phyloP scores from a whole-genome alignment of 768 basidiomycete genomes.

The Mrakia gelida region DNA sequence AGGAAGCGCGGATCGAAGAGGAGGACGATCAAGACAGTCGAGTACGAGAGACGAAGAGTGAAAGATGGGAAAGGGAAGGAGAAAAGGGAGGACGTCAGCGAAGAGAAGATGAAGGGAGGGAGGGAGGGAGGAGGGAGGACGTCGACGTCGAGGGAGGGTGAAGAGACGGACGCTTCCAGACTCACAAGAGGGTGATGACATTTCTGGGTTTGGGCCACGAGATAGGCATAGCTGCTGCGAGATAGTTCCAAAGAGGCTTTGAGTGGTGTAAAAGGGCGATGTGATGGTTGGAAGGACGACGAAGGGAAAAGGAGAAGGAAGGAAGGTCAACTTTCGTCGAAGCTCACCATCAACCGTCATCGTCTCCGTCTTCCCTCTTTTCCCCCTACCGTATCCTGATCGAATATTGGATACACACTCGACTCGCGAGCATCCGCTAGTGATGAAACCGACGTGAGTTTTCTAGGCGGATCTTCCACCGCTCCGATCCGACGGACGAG shows the following conservation, averaged over 20 bases:
- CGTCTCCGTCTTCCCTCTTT: too few relatives aligned
- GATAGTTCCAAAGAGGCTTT: neutral
- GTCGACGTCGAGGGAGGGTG: neutral
- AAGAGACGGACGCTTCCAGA: neutral
- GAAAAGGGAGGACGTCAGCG: neutral
- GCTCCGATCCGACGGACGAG: too few relatives aligned
- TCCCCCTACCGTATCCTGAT: too few relatives aligned
- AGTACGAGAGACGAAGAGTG: neutral
- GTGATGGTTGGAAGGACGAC: neutral
- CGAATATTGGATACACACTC: too few relatives aligned
- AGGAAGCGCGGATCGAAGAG: neutral
- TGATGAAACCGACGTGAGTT: too few relatives aligned
- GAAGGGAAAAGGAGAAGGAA: neutral
- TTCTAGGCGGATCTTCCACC: too few relatives aligned
- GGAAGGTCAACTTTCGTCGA: too few relatives aligned
- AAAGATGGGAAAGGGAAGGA: neutral
- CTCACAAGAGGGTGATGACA: conserved; percentile 27
- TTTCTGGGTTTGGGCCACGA: conserved; percentile 5
- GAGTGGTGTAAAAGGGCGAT: neutral
- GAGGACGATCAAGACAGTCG: neutral
- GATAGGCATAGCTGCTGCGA: conserved; percentile 20
- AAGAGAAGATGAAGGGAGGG: too few relatives aligned
- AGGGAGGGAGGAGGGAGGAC: neutral
- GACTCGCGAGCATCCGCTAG: too few relatives aligned
- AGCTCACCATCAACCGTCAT: too few relatives aligned